Evolutionary conservation across 2,329 filamentous ascomycete genomes (phyloP).

Genomic region (Aspergillus terreus): DNA sequence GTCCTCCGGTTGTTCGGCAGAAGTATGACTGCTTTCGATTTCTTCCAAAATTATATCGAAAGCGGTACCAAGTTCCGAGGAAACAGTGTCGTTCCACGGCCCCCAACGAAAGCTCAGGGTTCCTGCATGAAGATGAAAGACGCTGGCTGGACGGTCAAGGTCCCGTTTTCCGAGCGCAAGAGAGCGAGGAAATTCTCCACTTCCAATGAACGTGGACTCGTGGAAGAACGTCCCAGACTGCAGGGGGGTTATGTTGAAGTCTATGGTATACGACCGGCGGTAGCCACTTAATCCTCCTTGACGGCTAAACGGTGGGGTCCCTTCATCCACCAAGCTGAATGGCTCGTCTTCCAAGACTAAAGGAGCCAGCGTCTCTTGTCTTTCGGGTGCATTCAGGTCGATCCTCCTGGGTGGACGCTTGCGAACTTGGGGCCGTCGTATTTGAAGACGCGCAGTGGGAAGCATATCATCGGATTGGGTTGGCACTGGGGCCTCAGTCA

Average conservation of each 20-base stretch:
- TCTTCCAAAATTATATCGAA: conserved; percentile 30
- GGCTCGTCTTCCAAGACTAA: neutral
- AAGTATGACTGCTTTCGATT: conserved; percentile 12
- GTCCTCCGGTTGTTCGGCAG: conserved; percentile 1
- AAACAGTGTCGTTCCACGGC: conserved; percentile 55
- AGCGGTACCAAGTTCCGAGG: conserved; percentile 40
- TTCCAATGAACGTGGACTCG: conserved; percentile 55
- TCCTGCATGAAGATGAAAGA: conserved; percentile 35
- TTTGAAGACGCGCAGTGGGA: conserved; percentile 4
- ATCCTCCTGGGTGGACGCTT: conserved; percentile 44
- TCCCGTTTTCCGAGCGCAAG: conserved; percentile 40
- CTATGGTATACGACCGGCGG: conserved; percentile 48
- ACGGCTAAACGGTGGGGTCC: conserved; percentile 5
- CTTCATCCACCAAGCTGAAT: conserved; percentile 17
- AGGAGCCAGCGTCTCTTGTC: conserved; percentile 37
- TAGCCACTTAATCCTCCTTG: conserved; percentile 46
- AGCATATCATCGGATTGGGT: conserved; percentile 9
- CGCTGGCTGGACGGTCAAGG: conserved; percentile 41
- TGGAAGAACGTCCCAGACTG: conserved; percentile 54
- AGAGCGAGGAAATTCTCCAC: conserved; percentile 50
- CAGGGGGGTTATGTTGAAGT: conserved; percentile 52
- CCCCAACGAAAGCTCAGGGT: conserved; percentile 44
- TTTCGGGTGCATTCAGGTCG: conserved; percentile 44
- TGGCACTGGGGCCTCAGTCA: neutral
- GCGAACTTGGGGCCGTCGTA: conserved; percentile 21